Evolutionary conservation across 352 stramenopile species (phyloP).

Genomic region (Phytopythium boreale): DNA sequence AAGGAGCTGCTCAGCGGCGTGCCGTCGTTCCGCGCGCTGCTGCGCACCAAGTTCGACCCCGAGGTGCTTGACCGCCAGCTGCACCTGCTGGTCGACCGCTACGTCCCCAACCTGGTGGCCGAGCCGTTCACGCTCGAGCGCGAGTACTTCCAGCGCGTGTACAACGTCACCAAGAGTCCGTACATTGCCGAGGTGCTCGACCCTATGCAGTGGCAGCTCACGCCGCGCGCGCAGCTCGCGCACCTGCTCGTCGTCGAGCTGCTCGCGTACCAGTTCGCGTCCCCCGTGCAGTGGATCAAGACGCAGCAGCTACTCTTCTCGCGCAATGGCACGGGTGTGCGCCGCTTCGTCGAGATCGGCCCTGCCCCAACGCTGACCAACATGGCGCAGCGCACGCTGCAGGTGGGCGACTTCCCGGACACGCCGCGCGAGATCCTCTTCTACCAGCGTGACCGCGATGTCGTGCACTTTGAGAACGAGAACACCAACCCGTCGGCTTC

Average conservation of each 20-base stretch:
- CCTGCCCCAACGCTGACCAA: constrained; percentile 78
- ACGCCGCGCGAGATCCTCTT: constrained; percentile 69
- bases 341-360: constrained; percentile 83
- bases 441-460: constrained; percentile 81
- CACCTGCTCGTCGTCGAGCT: constrained; percentile 84
- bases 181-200: constrained; percentile 64
- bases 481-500: constrained; percentile 60
- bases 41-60: constrained; percentile 69
- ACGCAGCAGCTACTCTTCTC: constrained; percentile 79
- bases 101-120: constrained; percentile 87
- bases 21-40: constrained; percentile 68
- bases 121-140: constrained; percentile 75
- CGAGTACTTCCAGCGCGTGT: constrained; percentile 75
- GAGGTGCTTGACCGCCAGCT: constrained; percentile 67
- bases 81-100: constrained; percentile 64
- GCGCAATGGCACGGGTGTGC: constrained; percentile 38
- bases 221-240: constrained; percentile 60
- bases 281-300: constrained; percentile 89
- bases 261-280: constrained; percentile 88
- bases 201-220: constrained; percentile 67
- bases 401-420: constrained; percentile 59
- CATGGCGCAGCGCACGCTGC: constrained; percentile 78
- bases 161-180: constrained; percentile 66
- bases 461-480: constrained; percentile 76
- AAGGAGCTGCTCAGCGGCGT: constrained; percentile 79